phyloP scores from a whole-genome alignment of 108 stramenopile species.

The Seminavis robusta region DNA sequence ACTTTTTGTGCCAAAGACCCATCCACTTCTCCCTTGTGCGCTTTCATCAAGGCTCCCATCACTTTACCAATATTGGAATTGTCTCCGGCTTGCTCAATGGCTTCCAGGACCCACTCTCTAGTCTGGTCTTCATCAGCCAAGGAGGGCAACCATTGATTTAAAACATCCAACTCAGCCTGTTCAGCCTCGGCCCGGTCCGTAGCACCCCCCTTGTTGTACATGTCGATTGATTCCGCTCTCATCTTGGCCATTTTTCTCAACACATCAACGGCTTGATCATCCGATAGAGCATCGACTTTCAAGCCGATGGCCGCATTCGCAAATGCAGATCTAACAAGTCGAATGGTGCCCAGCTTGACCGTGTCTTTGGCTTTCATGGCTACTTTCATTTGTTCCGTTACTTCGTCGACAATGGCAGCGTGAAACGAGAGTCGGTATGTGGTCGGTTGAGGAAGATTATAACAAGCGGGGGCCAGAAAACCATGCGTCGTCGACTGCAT shows the following conservation, averaged over 20 bases:
- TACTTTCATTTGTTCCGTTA: conserved; percentile 13
- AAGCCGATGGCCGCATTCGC: conserved; percentile 12
- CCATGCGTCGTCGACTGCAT: too few relatives aligned
- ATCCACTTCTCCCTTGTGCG: conserved; percentile 18
- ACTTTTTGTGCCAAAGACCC: too few relatives aligned
- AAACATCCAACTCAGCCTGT: conserved; percentile 8
- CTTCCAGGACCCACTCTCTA: conserved; percentile 9
- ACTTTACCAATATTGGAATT: conserved; percentile 10
- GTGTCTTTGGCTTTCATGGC: conserved; percentile 23
- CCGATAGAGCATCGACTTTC: conserved; percentile 6
- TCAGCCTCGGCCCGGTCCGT: conserved; percentile 17
- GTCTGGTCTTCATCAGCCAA: conserved; percentile 13
- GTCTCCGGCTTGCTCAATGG: conserved; percentile 6
- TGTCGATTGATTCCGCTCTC: conserved; percentile 15
- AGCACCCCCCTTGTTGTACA: conserved; percentile 8
- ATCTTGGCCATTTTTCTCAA: conserved; percentile 20
- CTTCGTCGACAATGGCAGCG: conserved; percentile 21
- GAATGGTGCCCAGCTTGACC: conserved; percentile 3
- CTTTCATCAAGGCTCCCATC: conserved; percentile 17
- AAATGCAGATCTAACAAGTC: conserved; percentile 10
- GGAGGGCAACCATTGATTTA: conserved; percentile 10
- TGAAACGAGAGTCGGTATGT: too few relatives aligned
- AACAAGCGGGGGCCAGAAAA: too few relatives aligned
- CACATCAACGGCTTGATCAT: conserved; percentile 2
- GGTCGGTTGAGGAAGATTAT: too few relatives aligned